phyloP scores from a whole-genome alignment of 2,329 filamentous ascomycete species.

The Thermothelomyces thermophilus region DNA sequence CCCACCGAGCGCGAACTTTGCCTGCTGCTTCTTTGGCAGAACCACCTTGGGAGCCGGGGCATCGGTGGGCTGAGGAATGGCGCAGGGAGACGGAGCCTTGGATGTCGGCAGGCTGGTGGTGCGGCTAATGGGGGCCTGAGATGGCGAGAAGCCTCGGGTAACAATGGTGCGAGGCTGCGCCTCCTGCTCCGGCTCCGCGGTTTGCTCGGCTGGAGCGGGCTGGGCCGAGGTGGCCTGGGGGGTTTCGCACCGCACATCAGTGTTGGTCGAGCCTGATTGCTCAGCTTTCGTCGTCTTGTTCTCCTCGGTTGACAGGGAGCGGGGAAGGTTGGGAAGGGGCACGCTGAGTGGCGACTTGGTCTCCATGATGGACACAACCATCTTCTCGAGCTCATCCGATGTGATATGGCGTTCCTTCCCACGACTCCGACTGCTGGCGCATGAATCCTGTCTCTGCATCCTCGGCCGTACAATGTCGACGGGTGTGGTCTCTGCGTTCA shows the following conservation, averaged over 20 bases:
- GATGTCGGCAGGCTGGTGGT: constrained; percentile 43
- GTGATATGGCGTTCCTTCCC: constrained; percentile 82
- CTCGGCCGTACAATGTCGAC: constrained; percentile 59
- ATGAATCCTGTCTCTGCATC: constrained; percentile 65
- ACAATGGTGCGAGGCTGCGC: constrained; percentile 54
- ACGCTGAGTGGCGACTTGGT: constrained; percentile 64
- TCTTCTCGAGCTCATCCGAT: constrained; percentile 87
- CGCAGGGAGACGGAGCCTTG: constrained; percentile 44
- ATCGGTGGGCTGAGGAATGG: constrained; percentile 55
- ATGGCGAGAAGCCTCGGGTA: constrained; percentile 79
- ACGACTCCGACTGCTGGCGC: constrained; percentile 61
- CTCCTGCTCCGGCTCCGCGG: constrained; percentile 48
- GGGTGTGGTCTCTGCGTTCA: constrained; percentile 46
- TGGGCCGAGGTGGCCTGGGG: constrained; percentile 52
- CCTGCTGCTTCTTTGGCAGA: constrained; percentile 53
- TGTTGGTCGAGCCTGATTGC: constrained; percentile 40
- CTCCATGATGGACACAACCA: constrained; percentile 88
- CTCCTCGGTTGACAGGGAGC: constrained; percentile 42
- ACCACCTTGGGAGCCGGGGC: constrained; percentile 59
- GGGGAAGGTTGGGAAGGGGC: constrained; percentile 41
- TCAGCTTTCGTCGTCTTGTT: constrained; percentile 29
- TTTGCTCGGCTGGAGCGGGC: constrained; percentile 30
- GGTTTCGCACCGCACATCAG: constrained; percentile 49
- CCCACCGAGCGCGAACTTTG: constrained; percentile 66
- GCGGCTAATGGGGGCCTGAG: constrained; percentile 50